These are phyloP conservation scores for Phaeolepiota aurea DNA, from an alignment of 768 basidiomycete species.

Conservation along the genomic window DNA sequence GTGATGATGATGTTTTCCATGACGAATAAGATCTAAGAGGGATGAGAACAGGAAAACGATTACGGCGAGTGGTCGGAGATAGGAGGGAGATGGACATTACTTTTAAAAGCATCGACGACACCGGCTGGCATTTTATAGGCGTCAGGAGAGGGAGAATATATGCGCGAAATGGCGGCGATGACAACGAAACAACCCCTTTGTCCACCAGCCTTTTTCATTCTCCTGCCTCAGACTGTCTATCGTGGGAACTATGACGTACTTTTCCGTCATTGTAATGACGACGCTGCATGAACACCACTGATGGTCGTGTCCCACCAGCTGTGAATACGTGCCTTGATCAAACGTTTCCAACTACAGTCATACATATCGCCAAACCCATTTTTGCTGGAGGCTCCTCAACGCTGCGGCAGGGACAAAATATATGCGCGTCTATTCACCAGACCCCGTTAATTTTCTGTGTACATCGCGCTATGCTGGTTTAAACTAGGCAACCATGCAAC, in stretches of 20 bases:
- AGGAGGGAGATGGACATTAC: slow-evolving; percentile 31
- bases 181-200: slow-evolving; percentile 5
- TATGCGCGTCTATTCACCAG: no score
- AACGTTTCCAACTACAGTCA: no score
- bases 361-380: no score
- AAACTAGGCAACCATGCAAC: no score
- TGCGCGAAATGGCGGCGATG: slow-evolving; percentile 4
- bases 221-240: neutral
- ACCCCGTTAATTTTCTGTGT: no score
- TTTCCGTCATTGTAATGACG: neutral
- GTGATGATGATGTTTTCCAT: slow-evolving; percentile 62
- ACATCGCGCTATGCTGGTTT: no score
- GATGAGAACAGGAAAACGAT: slow-evolving; percentile 9
- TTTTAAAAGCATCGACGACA: slow-evolving; percentile 86
- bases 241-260: slow-evolving; percentile 2
- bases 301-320: no score
- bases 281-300: no score
- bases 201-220: neutral
- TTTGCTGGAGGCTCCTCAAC: no score
- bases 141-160: slow-evolving; percentile 1
- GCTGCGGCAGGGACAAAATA: no score
- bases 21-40: slow-evolving; percentile 66
- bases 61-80: slow-evolving; percentile 2
- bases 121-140: slow-evolving; percentile 48
- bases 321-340: no score